phyloP scores from a whole-genome alignment of 345 rosid species.

The Camelina hispida region DNA sequence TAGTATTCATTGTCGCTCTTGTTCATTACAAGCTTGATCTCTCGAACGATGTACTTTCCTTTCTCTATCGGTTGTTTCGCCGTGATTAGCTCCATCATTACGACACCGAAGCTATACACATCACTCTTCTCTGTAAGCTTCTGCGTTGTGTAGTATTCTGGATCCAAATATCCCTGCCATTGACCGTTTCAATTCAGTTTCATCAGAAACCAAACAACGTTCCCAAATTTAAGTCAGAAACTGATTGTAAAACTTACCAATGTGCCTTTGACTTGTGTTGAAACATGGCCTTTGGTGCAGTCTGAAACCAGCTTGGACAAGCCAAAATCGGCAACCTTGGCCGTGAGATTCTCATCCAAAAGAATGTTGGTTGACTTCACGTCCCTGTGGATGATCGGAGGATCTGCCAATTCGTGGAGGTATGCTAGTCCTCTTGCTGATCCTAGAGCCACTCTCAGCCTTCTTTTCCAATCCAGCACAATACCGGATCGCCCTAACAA shows the following conservation, averaged over 20 bases:
- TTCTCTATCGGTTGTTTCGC: slow-evolving; percentile 89
- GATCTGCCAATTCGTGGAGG: slow-evolving; percentile 94
- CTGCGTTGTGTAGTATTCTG: slow-evolving; percentile 96
- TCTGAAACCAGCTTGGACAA: slow-evolving; percentile 91
- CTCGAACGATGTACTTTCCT: slow-evolving; percentile 89
- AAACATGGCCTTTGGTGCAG: slow-evolving; percentile 91
- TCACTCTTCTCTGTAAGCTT: slow-evolving; percentile 95
- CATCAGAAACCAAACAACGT: not conserved
- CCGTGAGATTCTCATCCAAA: slow-evolving; percentile 78
- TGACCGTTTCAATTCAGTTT: not conserved
- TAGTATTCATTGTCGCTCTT: slow-evolving; percentile 60
- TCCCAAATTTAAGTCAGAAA: not conserved
- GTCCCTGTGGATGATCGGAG: slow-evolving; percentile 96
- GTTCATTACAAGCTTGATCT: slow-evolving; percentile 61
- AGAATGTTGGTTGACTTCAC: slow-evolving; percentile 88
- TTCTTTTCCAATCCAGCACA: slow-evolving; percentile 83
- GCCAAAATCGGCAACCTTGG: slow-evolving; percentile 97
- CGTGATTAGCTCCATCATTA: slow-evolving; percentile 83
- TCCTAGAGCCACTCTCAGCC: slow-evolving; percentile 85
- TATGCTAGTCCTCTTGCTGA: slow-evolving; percentile 95
- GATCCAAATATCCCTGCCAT: slow-evolving; percentile 93
- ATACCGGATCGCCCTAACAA: slow-evolving; percentile 69
- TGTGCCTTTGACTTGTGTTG: slow-evolving; percentile 99
- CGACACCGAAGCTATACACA: slow-evolving; percentile 91
- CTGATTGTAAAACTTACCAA: slow-evolving; percentile 52